A percentile compares a stretch with the other conserved stretches of the same genome.
Conservation (phyloP, 2,329 filamentous ascomycete genomes). For the Curvularia spicifera region DNA sequence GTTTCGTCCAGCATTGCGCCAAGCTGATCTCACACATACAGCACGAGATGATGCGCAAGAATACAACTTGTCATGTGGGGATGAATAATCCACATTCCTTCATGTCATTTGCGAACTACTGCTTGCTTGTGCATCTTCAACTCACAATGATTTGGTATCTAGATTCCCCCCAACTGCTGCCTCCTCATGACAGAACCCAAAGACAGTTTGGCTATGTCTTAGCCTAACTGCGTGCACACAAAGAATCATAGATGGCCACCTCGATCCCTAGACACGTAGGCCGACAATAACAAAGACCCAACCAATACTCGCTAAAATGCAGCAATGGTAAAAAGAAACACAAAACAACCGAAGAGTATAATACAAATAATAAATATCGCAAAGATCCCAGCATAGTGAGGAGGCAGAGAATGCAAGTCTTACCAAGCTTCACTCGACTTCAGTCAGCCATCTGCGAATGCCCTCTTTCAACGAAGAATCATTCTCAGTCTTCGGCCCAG, state of each 20-base stretch:
- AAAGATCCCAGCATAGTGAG: not conserved
- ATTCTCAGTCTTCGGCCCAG: slow-evolving; percentile 33
- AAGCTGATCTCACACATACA: not conserved
- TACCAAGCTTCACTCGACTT: slow-evolving; percentile 37
- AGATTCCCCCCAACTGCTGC: not conserved
- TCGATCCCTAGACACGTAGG: not conserved
- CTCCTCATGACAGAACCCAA: not conserved
- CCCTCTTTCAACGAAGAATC: slow-evolving; percentile 64
- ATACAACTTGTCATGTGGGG: not conserved
- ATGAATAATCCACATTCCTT: not conserved
- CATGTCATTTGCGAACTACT: not conserved
- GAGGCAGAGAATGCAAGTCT: not conserved
- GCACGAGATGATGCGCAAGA: not conserved
- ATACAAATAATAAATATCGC: slow-evolving; percentile 6
- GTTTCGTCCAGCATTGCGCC: not conserved
- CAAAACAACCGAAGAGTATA: slow-evolving; percentile 11
- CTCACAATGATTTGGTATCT: not conserved
- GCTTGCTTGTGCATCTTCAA: not conserved
- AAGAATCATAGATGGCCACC: not conserved
- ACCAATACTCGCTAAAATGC: slow-evolving; percentile 20
- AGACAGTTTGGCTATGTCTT: not conserved
- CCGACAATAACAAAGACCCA: not conserved
- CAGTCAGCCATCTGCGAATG: slow-evolving; percentile 61
- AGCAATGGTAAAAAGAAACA: slow-evolving; percentile 9
- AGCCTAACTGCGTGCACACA: not conserved